Conservation (phyloP, 352 stramenopile species). For the Globisporangium recalcitrans region DNA sequence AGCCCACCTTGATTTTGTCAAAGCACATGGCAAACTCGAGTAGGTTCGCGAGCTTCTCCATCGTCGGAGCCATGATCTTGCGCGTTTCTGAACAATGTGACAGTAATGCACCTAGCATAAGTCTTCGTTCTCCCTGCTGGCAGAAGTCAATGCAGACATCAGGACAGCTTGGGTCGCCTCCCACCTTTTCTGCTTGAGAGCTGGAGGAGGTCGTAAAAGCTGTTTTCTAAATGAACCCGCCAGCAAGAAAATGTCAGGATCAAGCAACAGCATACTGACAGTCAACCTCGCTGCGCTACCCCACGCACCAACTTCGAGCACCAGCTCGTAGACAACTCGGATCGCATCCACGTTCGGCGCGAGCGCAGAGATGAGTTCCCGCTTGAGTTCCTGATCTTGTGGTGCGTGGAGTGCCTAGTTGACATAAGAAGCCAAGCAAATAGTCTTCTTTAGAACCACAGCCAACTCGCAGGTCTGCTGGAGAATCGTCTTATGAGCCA, state of each 20-base stretch:
- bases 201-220: constrained; percentile 40
- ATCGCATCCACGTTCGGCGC: constrained; percentile 38
- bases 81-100: constrained; percentile 13
- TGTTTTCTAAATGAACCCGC: constrained; percentile 24
- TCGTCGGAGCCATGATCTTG: constrained; percentile 31
- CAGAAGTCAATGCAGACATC: not conserved
- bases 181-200: constrained; percentile 48
- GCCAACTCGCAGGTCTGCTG: not conserved
- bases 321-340: constrained; percentile 35
- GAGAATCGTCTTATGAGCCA: not conserved
- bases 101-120: not conserved
- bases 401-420: constrained; percentile 32
- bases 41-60: constrained; percentile 50
- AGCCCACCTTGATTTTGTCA: constrained; percentile 38
- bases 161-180: not conserved
- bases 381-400: constrained; percentile 29
- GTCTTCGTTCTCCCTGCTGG: not conserved
- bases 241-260: not conserved
- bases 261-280: not conserved
- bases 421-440: not conserved
- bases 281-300: not conserved
- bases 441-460: not conserved
- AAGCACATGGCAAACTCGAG: constrained; percentile 53
- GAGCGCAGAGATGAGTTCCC: constrained; percentile 30
- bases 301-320: constrained; percentile 35